A percentile compares a stretch with the other conserved stretches of the same genome.
These are phyloP conservation scores for Quercus berberidifolia DNA, from an alignment of 306 rosid species.

Conservation along the genomic window DNA sequence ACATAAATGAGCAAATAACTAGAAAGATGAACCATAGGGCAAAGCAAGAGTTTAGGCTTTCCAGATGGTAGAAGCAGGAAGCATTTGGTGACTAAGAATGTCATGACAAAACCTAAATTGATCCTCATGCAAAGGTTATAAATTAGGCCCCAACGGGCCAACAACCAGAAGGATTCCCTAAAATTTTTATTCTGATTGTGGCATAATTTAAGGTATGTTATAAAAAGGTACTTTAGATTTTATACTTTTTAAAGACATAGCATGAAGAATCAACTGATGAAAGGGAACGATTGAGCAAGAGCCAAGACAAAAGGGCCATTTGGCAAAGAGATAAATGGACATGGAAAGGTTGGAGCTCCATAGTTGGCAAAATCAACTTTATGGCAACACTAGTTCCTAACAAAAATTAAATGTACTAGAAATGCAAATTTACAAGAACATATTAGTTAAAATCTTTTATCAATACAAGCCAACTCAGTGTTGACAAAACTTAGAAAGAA, in stretches of 20 bases:
- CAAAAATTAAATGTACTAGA: neutral
- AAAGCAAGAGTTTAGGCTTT: neutral
- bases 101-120: neutral
- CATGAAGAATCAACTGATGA: neutral
- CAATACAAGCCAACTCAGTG: neutral
- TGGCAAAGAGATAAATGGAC: neutral
- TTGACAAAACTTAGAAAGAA: neutral
- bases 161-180: neutral
- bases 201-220: neutral
- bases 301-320: neutral
- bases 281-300: neutral
- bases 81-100: neutral
- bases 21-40: neutral
- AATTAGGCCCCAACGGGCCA: neutral
- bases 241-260: neutral
- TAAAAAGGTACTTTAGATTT: neutral
- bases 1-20: slow-evolving; percentile 3
- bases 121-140: neutral
- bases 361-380: neutral
- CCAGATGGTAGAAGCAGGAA: neutral
- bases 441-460: neutral
- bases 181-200: neutral
- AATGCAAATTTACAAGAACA: neutral
- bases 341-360: neutral
- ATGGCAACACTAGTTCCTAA: neutral